These are phyloP conservation scores for Rhodamnia rubescens DNA, from an alignment of 345 rosid genomes.

Conservation along the genomic window DNA sequence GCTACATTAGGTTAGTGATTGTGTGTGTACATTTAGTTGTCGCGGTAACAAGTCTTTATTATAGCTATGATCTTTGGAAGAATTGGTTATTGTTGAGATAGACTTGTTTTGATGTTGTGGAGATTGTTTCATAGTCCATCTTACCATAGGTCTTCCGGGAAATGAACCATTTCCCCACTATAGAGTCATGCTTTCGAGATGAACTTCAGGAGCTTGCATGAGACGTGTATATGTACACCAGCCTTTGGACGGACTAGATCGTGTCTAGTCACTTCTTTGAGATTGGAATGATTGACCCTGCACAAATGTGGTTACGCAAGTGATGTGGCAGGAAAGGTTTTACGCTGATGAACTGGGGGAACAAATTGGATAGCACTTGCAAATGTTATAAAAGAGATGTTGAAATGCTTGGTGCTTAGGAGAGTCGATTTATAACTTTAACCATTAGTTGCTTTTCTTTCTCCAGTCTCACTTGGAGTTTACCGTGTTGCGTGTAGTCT, in stretches of 20 bases:
- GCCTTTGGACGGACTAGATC: neutral
- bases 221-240: neutral
- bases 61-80: neutral
- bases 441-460: neutral
- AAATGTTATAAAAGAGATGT: neutral
- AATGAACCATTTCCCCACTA: neutral
- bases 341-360: neutral
- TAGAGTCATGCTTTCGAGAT: neutral
- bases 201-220: neutral
- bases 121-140: neutral
- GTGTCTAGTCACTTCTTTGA: neutral
- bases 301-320: neutral
- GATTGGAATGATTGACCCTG: neutral
- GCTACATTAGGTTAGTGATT: slow-evolving; percentile 67
- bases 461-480: neutral
- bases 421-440: neutral
- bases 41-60: neutral
- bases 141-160: neutral
- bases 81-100: neutral
- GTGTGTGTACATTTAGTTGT: neutral
- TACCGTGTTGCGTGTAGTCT: neutral
- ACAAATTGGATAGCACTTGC: neutral
- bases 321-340: neutral
- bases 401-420: neutral
- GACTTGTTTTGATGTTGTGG: neutral